Evolutionary conservation across 176 grass and related monocot species (phyloP).

Genomic region (Panicum miliaceum): DNA sequence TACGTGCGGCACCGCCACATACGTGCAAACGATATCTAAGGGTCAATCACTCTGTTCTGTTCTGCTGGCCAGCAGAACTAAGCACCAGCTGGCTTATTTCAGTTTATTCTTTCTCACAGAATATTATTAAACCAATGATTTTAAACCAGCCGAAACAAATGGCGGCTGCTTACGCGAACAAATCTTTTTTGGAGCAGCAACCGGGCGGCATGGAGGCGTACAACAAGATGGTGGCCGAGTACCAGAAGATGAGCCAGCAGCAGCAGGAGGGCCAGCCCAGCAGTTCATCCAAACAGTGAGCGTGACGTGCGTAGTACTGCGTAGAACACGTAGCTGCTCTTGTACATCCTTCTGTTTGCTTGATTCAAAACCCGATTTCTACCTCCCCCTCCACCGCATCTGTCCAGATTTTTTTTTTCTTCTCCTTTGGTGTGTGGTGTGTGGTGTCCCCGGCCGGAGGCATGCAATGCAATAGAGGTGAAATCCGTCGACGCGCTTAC

Average conservation of each 20-base stretch:
- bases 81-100: too few species aligned
- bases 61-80: too few species aligned
- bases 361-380: background rate
- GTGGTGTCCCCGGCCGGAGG: background rate
- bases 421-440: too few species aligned
- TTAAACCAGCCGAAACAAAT: too few species aligned
- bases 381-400: background rate
- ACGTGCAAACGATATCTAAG: background rate
- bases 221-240: constrained; percentile 64
- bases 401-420: background rate
- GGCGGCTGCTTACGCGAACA: background rate
- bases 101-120: too few species aligned
- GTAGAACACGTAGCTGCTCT: too few species aligned
- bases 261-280: constrained; percentile 40
- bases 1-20: constrained; percentile 43
- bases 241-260: constrained; percentile 59
- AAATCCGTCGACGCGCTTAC: background rate
- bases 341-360: constrained; percentile 3
- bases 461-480: background rate
- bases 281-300: constrained; percentile 51
- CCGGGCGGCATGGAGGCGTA: constrained; percentile 73
- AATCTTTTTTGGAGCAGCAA: constrained; percentile 39
- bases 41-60: too few species aligned
- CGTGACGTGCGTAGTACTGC: background rate
- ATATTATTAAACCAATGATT: too few species aligned